Evolutionary conservation across 148 eudicot genomes (phyloP), one percentile per base, ranked within the genome.

Genomic region (Rhododendron vialii): DNA sequence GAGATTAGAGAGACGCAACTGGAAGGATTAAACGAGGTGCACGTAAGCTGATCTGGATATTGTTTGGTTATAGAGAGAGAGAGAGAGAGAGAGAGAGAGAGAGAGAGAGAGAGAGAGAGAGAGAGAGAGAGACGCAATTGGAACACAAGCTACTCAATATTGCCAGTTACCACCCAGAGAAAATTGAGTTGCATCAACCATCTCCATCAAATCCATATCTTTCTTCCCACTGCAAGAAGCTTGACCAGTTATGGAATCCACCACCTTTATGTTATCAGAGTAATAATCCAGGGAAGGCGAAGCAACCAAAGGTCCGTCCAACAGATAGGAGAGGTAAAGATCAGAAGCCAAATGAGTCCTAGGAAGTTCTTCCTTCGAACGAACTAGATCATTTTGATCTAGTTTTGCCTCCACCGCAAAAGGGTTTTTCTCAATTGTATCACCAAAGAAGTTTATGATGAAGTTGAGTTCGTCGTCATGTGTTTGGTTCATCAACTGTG

Each of bases 181-280:
- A 81, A 67, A 83, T 18, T 84, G 84, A 81, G 89, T 84, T 67
- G 90, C 83, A 7, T 86, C 86, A 80, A 91, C 82, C 92, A 94
- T 90, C 91, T 94, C 95, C 59, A 88, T 82, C 84, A 94, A 87
- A 84, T 93, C 96, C 94, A 91, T 88, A 45, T 94, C 96, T 82
- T 84, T 90, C 63, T 78, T 89, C 4, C 79, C 81, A 30, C 80
- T 24, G 47, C 83, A 13, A 41, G 48, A 43, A 61, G 82, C 78
- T 17, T 33, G 30, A 78, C 73, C 33, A 86, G 55, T 41, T 30
- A 71, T 30, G 76, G 41, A 71, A 33, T 71, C 41, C 7, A 43
- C 84, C 89, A 84, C 87, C 35, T 38, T 75, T 41, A 65, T 45
- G 81, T 71, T 33, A 71, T 30, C 76, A 33, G 5, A 30, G 41